Percentiles rank a stretch among this genome's conserved stretches.
Evolutionary conservation across 192 early-diverging fungal genomes (phyloP).

Genomic region (Coemansia sp.): DNA sequence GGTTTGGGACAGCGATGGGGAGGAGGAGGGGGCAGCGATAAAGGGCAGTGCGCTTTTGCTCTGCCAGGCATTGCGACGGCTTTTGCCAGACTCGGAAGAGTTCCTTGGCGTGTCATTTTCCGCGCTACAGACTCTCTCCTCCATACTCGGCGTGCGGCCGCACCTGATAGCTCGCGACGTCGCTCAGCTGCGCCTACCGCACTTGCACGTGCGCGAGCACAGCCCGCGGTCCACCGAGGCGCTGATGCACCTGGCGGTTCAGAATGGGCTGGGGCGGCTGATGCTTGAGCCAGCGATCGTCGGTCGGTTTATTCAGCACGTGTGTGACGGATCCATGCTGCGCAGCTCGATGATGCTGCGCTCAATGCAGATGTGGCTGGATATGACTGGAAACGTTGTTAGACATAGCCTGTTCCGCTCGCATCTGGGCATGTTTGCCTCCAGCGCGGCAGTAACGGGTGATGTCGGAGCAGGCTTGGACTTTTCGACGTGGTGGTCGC

Average conservation of each 20-base stretch:
- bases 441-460: not conserved
- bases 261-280: conserved; percentile 16
- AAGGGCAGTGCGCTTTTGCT: not conserved
- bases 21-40: not conserved
- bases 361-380: conserved; percentile 40
- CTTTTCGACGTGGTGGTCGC: conserved; percentile 32
- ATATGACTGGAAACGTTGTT: conserved; percentile 29
- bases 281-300: conserved; percentile 28
- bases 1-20: conserved; percentile 11
- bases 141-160: conserved; percentile 28
- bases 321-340: conserved; percentile 2
- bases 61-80: not conserved
- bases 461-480: not conserved
- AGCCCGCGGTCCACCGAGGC: conserved; percentile 39
- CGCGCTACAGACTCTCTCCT: conserved; percentile 23
- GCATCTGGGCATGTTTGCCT: not conserved
- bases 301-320: not conserved
- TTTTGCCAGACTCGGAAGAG: not conserved
- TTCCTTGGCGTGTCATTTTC: conserved; percentile 6
- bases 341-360: conserved; percentile 9
- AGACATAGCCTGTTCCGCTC: conserved; percentile 43
- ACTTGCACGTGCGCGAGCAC: conserved; percentile 28
- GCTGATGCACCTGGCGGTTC: conserved; percentile 29
- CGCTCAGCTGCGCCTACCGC: conserved; percentile 17
- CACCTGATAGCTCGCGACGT: conserved; percentile 11